Base-by-base conservation (phyloP, 139 green algal genomes). In the Auxenochlorella pyrenoidosa region DNA sequence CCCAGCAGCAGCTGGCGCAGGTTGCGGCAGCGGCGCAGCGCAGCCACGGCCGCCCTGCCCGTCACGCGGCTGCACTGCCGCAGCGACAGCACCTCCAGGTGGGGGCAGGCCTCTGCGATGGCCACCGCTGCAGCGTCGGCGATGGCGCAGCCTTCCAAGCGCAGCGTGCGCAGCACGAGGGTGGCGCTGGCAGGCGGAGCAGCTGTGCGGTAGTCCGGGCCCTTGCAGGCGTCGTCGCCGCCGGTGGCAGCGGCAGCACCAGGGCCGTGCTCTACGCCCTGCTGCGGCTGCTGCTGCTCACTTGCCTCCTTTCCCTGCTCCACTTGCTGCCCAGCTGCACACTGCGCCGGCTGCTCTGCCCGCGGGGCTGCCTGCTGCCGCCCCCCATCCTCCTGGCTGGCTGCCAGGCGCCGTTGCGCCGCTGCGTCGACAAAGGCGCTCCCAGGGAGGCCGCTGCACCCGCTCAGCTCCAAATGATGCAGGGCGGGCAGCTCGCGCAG, bases 1-100 rank as follows among this genome's bases (percentile, higher is more conserved):
- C 80, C 63, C 80, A 85, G 63, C 60, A 77, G 80, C 80, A 85
- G 80, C 63, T 85, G 60, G 16, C 80, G 63, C 80, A 85, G 63
- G 30, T 72, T 72, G 63, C 26, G 60, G 40, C 80, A 85, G 80
- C 30, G 26, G 5, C 32, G 30, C 38, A 85, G 63, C n/a, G 32
- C 40, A 3, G 80, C 60, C 1, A 19, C 63, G 30, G 63, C 80
- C 0, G 54, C 80, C 0, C 24, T 18, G 30, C 34, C 41, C 1
- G 40, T 76, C 40, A 85, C 38, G 0, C 16, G 63, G 2, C 1
- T 34, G 80, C 80, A 85, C 58, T n/a, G 28, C 10, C 80, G 60
- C 40, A 85, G 60, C 6, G 60, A 75, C 13, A 85, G 41, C 1
- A 59, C 19, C 5, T 85, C 60, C 3, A 85, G 41, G 63, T 85